Evolutionary conservation across 2,329 filamentous ascomycete species (phyloP), one percentile per base, ranked within the genome.

Genomic region (Paecilomyces fulvus): DNA sequence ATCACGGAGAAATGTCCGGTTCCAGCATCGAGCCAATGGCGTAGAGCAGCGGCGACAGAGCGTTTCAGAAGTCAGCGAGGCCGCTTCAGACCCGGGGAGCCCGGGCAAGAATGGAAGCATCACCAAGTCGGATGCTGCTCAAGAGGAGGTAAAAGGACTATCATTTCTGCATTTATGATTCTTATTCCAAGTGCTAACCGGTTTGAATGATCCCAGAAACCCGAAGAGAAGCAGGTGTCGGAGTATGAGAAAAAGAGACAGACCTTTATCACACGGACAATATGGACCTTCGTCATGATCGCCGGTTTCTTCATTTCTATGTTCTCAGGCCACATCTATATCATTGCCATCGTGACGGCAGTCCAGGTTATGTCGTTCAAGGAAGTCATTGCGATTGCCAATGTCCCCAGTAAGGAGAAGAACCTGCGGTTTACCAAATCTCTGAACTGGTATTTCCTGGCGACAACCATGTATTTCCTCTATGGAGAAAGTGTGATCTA

Each of bases 401-500:
- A 92, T 71, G 90, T 97, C 7, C 92, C 94, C 55, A 95, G 90
- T 73, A 86, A 89, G 67, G 92, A 92, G 61, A 87, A 92, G 68
- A 90, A 92, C 70, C 80, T 99, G 59, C 88, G 88, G 58, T 95
- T 95, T 65, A 96, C 92, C 63, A 96, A 96, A 79, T 91, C 90
- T 63, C 79, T 99, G 65, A 97, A 97, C 75, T 99, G 94, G 94
- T 99, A 99, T 75, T 99, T 95, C 79, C 82, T 99, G 55, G 94
- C 91, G n/a, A 90, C 89, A 25, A 96, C 92, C 64, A 97, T 99
- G 92, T 99, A 99, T 80, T 99, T 96, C 66, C 80, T 99, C 53
- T 99, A 99, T 71, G 94, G 94, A 69, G 94, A 99, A 77, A 96
- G 90, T 67, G 92, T 99, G 69, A 96, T 99, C 68, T 99, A 99